Evolutionary conservation across 768 basidiomycete species (phyloP), one percentile per base, ranked within the genome.

Genomic region (Lyophyllum semitale): DNA sequence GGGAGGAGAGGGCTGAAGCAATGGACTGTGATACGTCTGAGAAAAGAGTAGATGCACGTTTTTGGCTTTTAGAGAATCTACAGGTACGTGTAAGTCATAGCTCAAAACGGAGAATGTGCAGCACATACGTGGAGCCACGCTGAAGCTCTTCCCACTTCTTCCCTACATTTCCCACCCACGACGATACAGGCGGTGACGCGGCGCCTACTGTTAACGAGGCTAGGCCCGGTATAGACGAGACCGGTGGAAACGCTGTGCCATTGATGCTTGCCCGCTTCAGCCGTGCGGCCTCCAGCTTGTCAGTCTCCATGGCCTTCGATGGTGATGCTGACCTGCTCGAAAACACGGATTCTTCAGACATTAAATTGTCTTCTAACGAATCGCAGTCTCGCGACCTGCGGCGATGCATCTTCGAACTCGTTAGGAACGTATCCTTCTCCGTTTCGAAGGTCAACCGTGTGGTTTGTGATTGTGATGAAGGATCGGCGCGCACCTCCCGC

Each of bases 61-160:
- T 88, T 55, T 85, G 85, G 61, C 73, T 77, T 60, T 84, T 88
- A 17, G 83, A 73, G 63, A 89, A 80, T n/a, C 88, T 90, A 57
- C 20, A 41, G 12, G 51, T n/a, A 46, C 17, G 26, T 42, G 27
- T 37, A 13, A 37, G 25, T 20, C 22, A 20, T 8, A 35, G 50
- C 3, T 9, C 27, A 41, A 58, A n/a, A n/a, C n/a, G n/a, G n/a
- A n/a, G n/a, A n/a, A n/a, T n/a, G n/a, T n/a, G n/a, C n/a, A n/a
- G n/a, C 58, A 57, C 37, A n/a, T 37, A 88, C 85, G 80, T 80
- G 35, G 79, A 71, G 52, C 76, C 76, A 17, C 71, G 73, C 64
- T 82, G 83, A 25, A 88, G 61, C 59, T 83, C 84, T 54, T 78
- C 83, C 70, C 84, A 80, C 59, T 80, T 83, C 69, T 80, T 84